Evolutionary conservation across 345 rosid species (phyloP).

Genomic region (Lumnitzera racemosa): DNA sequence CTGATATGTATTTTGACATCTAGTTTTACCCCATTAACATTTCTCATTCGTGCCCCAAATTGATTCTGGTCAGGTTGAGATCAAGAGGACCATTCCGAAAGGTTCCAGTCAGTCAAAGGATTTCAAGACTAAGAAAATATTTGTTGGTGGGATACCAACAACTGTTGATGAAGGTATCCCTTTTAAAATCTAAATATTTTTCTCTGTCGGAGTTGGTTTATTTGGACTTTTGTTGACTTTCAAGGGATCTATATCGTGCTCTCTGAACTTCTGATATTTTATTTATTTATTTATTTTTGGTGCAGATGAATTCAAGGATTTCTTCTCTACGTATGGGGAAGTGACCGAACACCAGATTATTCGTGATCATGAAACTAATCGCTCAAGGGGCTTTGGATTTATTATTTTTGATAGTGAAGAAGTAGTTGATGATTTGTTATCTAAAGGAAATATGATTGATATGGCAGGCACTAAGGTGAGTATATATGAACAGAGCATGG

Average conservation of each 20-base stretch:
- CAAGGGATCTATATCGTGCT: no score
- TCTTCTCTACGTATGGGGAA: slow-evolving; percentile 72
- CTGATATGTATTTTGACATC: neutral
- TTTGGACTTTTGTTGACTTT: no score
- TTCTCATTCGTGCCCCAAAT: neutral
- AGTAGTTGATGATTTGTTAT: slow-evolving; percentile 67
- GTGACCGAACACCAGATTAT: slow-evolving; percentile 86
- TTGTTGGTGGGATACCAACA: slow-evolving; percentile 89
- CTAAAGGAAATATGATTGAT: slow-evolving; percentile 90
- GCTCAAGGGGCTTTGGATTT: slow-evolving; percentile 92
- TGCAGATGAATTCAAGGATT: slow-evolving; percentile 71
- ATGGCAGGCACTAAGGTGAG: slow-evolving; percentile 93
- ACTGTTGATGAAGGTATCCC: slow-evolving; percentile 61
- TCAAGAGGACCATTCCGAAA: slow-evolving; percentile 89
- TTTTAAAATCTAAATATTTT: neutral
- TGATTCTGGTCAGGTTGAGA: slow-evolving; percentile 59
- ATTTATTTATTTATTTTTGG: neutral
- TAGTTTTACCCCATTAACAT: neutral
- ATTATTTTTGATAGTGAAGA: slow-evolving; percentile 80
- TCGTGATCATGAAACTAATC: slow-evolving; percentile 83
- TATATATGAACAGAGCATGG: slow-evolving; percentile 19
- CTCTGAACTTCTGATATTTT: neutral
- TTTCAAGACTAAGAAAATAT: slow-evolving; percentile 82
- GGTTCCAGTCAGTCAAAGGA: slow-evolving; percentile 66
- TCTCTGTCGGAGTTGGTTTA: neutral